phyloP scores from a whole-genome alignment of 106 monocot species.

The Platanthera zijinensis region DNA sequence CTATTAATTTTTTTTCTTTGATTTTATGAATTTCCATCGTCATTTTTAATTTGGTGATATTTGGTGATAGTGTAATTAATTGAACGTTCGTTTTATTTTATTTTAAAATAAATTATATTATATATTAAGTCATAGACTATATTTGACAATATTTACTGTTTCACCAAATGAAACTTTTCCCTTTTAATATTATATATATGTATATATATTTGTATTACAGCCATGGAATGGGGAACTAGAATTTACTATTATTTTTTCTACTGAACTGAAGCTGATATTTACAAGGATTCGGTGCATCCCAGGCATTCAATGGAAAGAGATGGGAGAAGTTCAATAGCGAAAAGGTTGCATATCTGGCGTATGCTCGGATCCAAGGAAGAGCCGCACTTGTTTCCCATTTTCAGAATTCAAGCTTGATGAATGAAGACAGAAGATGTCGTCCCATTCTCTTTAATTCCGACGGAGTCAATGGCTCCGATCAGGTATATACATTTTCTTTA shows the following conservation, averaged over 20 bases:
- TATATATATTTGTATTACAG: not conserved
- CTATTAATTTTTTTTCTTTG: too few relatives aligned
- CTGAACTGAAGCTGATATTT: not conserved
- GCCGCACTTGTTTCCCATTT: conserved; percentile 46
- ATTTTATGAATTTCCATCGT: too few relatives aligned
- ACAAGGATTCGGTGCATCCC: not conserved
- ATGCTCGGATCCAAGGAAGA: conserved; percentile 58
- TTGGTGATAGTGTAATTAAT: too few relatives aligned
- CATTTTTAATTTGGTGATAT: too few relatives aligned
- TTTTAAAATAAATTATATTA: too few relatives aligned
- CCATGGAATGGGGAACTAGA: not conserved
- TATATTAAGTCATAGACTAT: too few relatives aligned
- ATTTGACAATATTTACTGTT: too few relatives aligned
- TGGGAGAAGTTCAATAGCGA: conserved; percentile 71
- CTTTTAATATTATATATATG: too few relatives aligned
- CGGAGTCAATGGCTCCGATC: conserved; percentile 22
- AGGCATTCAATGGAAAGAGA: conserved; percentile 51
- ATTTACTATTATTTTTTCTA: not conserved
- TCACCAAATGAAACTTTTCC: too few relatives aligned
- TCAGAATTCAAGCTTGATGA: conserved; percentile 72
- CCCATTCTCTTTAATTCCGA: conserved; percentile 48
- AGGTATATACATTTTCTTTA: conserved; percentile 19
- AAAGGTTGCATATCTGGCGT: conserved; percentile 53
- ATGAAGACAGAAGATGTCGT: conserved; percentile 55
- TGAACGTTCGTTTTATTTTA: too few relatives aligned